phyloP scores from a whole-genome alignment of 2,329 filamentous ascomycete genomes.

The Ampelomyces quisqualis region DNA sequence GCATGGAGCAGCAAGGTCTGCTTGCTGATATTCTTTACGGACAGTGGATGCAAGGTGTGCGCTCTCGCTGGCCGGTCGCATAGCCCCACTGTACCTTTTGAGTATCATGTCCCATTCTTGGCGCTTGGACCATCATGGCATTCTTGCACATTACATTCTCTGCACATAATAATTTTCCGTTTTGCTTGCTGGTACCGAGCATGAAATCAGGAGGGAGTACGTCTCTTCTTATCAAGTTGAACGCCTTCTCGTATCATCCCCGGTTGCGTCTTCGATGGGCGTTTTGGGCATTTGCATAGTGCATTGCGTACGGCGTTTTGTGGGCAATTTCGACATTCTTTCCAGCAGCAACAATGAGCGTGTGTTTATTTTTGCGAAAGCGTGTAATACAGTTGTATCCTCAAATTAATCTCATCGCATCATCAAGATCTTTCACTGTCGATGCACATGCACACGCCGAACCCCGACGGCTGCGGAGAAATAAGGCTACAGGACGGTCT shows the following conservation, averaged over 20 bases:
- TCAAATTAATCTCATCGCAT: no score
- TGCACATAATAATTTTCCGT: neutral
- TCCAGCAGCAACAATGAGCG: no score
- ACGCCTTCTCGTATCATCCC: no score
- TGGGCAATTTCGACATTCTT: no score
- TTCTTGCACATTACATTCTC: conserved; percentile 1
- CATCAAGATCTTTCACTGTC: no score
- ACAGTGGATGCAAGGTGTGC: conserved; percentile 83
- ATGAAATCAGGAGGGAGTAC: neutral
- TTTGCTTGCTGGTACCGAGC: neutral
- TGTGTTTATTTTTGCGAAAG: no score
- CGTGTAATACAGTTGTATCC: no score
- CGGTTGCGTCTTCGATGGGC: neutral
- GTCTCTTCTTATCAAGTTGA: neutral
- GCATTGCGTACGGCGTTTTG: no score
- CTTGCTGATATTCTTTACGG: conserved; percentile 88
- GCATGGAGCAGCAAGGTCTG: conserved; percentile 91
- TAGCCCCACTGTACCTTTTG: conserved; percentile 4
- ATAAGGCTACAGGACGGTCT: neutral
- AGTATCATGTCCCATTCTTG: no score
- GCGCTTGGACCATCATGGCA: no score
- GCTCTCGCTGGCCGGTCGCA: conserved; percentile 48
- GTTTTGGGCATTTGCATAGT: neutral
- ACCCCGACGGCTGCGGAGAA: no score
- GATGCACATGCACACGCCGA: no score